Conservation (phyloP, 2,329 filamentous ascomycete species). For the Sporothrix mexicana region DNA sequence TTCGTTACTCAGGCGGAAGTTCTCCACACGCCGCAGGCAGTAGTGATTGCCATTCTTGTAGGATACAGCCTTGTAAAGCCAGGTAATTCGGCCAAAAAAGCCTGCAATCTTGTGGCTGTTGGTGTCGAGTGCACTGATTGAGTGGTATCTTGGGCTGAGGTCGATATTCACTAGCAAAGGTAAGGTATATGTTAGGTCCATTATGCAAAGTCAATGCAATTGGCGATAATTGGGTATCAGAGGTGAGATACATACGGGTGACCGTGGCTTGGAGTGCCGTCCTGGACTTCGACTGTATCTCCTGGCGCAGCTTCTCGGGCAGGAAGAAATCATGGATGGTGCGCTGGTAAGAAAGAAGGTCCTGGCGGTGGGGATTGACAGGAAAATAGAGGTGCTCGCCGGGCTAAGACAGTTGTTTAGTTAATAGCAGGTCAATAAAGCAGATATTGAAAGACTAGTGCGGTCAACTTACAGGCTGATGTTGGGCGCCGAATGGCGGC, state of each 20-base stretch:
- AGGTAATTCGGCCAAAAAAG: slow-evolving; percentile 82
- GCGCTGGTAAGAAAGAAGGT: slow-evolving; percentile 82
- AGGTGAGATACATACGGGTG: slow-evolving; percentile 45
- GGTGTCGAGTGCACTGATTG: slow-evolving; percentile 86
- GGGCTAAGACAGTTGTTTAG: slow-evolving; percentile 53
- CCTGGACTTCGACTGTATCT: slow-evolving; percentile 86
- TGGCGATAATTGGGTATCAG: too few species aligned
- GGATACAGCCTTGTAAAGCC: slow-evolving; percentile 93
- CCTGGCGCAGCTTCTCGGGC: slow-evolving; percentile 82
- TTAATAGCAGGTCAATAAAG: not conserved
- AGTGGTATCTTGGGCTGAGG: slow-evolving; percentile 72
- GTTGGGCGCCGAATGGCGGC: slow-evolving; percentile 56
- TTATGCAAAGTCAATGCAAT: too few species aligned
- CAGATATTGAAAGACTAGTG: not conserved
- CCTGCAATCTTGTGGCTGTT: slow-evolving; percentile 57
- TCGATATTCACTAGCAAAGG: slow-evolving; percentile 61
- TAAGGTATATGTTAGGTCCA: too few species aligned
- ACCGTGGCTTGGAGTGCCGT: slow-evolving; percentile 84
- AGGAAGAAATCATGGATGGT: slow-evolving; percentile 91
- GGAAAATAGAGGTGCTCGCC: slow-evolving; percentile 95
- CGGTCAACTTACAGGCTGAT: slow-evolving; percentile 62
- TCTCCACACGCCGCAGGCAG: slow-evolving; percentile 83
- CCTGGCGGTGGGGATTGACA: slow-evolving; percentile 79
- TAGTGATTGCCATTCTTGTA: slow-evolving; percentile 89
- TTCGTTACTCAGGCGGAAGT: slow-evolving; percentile 86